Evolutionary conservation across 345 rosid genomes (phyloP).

Genomic region (Hevea brasiliensis): DNA sequence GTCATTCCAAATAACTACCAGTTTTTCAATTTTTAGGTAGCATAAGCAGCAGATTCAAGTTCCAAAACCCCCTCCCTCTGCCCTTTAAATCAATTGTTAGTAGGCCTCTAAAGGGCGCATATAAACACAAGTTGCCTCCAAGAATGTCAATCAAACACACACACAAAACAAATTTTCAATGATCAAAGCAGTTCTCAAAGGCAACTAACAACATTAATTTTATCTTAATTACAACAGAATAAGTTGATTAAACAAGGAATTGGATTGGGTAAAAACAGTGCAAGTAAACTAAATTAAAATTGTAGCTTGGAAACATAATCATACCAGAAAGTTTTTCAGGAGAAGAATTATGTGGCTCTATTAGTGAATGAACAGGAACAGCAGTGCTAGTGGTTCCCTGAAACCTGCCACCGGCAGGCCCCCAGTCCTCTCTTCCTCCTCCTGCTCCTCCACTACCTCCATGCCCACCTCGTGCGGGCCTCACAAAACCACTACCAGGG

Average conservation of each 20-base stretch:
- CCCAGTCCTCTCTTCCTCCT: not conserved
- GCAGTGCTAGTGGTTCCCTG: not conserved
- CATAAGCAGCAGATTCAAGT: too few species aligned
- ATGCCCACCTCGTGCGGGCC: not conserved
- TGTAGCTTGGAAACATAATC: not conserved
- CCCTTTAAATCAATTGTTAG: too few species aligned
- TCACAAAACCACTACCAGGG: not conserved
- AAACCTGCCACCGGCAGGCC: not conserved
- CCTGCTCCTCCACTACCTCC: not conserved
- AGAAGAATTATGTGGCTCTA: not conserved
- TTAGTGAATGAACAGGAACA: not conserved
- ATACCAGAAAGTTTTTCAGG: not conserved
- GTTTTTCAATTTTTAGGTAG: too few species aligned
- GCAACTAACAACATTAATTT: too few species aligned
- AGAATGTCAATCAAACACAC: too few species aligned
- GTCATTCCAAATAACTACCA: too few species aligned
- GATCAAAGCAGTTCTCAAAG: too few species aligned
- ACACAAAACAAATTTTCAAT: too few species aligned
- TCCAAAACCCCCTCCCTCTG: too few species aligned
- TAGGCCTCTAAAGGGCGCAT: too few species aligned
- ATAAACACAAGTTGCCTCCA: too few species aligned
- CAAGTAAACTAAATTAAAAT: not conserved
- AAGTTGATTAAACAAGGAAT: not conserved
- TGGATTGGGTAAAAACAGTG: too few species aligned
- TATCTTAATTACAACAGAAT: not conserved